Evolutionary conservation across 257 asterid species (phyloP).

Genomic region (Henckelia pumila): DNA sequence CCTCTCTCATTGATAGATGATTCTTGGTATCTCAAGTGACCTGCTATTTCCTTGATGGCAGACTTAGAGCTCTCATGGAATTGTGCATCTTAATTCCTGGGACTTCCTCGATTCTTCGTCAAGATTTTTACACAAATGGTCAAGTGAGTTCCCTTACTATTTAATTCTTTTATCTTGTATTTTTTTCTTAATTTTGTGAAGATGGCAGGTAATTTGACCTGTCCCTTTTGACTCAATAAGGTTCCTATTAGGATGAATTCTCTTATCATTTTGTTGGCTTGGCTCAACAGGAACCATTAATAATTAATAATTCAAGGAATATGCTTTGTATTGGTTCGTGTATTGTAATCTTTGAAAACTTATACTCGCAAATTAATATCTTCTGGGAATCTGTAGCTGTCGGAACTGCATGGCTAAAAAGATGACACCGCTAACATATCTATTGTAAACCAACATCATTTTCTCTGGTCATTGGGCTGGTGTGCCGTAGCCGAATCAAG

Average conservation of each 20-base stretch:
- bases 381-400: neutral
- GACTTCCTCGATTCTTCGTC: conserved; percentile 58
- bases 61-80: conserved; percentile 96
- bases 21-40: conserved; percentile 1
- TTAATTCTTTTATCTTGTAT: conserved; percentile 5
- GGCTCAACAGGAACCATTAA: neutral
- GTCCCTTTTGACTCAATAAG: conserved; percentile 12
- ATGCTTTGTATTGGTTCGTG: neutral
- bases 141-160: conserved; percentile 40
- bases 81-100: conserved; percentile 94
- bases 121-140: conserved; percentile 43
- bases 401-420: neutral
- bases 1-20: conserved; percentile 8
- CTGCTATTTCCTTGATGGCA: conserved; percentile 34
- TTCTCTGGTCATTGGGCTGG: neutral
- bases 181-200: conserved; percentile 3
- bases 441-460: neutral
- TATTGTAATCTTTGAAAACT: neutral
- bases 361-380: neutral
- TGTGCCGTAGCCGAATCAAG: neutral
- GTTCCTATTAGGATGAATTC: conserved; percentile 8
- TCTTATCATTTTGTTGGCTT: neutral
- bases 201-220: neutral
- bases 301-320: conserved; percentile 4
- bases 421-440: neutral